Evolutionary conservation across 495 filamentous ascomycete species (phyloP).

Genomic region (Aspergillus carlsbadensis): DNA sequence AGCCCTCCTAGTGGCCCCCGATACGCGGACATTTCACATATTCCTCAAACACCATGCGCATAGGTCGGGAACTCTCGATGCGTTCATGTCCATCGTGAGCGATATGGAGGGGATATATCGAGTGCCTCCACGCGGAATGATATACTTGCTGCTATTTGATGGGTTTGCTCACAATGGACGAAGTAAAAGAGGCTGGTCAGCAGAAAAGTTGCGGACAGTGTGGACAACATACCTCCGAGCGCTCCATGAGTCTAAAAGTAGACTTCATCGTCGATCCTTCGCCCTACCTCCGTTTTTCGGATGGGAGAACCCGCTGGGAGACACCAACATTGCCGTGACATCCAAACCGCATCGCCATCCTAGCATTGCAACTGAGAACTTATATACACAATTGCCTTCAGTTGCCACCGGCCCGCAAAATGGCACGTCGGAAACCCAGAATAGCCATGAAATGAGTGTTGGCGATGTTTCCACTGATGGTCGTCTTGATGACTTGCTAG

Average conservation of each 20-base stretch:
- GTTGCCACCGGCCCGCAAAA: not conserved
- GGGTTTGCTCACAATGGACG: constrained; percentile 73
- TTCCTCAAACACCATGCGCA: constrained; percentile 39
- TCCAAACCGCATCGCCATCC: not conserved
- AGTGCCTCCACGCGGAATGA: constrained; percentile 39
- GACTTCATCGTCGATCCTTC: constrained; percentile 33
- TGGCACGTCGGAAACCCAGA: not conserved
- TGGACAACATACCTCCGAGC: constrained; percentile 48
- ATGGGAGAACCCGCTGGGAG: constrained; percentile 42
- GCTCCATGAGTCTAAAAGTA: constrained; percentile 55
- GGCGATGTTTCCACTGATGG: not conserved
- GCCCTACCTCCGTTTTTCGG: constrained; percentile 16
- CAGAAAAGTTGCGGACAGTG: constrained; percentile 47
- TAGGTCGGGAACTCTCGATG: constrained; percentile 34
- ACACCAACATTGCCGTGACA: not conserved
- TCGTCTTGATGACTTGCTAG: not conserved
- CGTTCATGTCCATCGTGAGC: constrained; percentile 34
- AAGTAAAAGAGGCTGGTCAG: constrained; percentile 64
- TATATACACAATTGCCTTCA: constrained; percentile 34
- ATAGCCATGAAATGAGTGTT: not conserved
- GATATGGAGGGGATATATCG: constrained; percentile 43
- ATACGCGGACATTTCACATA: constrained; percentile 47
- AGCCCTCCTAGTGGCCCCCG: constrained; percentile 37
- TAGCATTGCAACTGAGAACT: constrained; percentile 9
- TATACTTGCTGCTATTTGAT: constrained; percentile 60